Base-by-base conservation (phyloP, 2,329 filamentous ascomycete species). In the Monascus ruber region DNA sequence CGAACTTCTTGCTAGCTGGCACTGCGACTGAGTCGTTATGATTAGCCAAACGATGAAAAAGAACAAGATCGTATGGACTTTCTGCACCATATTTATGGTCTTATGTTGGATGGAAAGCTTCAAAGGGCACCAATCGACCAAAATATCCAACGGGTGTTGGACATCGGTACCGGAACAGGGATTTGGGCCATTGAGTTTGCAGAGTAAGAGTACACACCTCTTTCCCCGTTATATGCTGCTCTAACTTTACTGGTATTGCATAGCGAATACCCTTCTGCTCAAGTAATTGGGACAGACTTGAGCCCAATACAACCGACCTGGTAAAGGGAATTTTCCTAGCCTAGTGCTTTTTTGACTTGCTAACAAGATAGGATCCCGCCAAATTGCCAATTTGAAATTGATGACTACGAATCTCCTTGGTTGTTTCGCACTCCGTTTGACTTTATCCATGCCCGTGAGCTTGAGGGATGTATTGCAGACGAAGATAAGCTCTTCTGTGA, bases 311-410 rank as follows among this genome's bases (percentile, higher is more conserved):
- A 58, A 33, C 55, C 55, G 2, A 47, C 48, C 29, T 58, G 55
- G 55, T 58, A 51, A 5, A n/a, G 4, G 11, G 8, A 25, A 11
- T n/a, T 2, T 28, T 31, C 5, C 28, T 6, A 4, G 6, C 6
- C 25, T 25, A 11, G 5, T 5, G 11, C 24, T 4, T 27, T 31
- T 5, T 27, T 27, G 10, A 31, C 24, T 11, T 7, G 35, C 40
- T 42, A 34, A 51, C 29, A 4, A 17, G 1, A 10, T 29, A 59
- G 56, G 56, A 50, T 59, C 31, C 53, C 56, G 6, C 54, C 55
- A n/a, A 59, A 59, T n/a, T 58, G 54, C 42, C 53, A 50, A 25
- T 59, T 59, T 35, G 55, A 58, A 40, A 37, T 59, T 24, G 56
- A 59, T 36, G 56, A 58, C 37, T 58, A 52, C 17, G 55, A 58